phyloP scores from a whole-genome alignment of 2,329 filamentous ascomycete genomes.

The Penicillium sp. region DNA sequence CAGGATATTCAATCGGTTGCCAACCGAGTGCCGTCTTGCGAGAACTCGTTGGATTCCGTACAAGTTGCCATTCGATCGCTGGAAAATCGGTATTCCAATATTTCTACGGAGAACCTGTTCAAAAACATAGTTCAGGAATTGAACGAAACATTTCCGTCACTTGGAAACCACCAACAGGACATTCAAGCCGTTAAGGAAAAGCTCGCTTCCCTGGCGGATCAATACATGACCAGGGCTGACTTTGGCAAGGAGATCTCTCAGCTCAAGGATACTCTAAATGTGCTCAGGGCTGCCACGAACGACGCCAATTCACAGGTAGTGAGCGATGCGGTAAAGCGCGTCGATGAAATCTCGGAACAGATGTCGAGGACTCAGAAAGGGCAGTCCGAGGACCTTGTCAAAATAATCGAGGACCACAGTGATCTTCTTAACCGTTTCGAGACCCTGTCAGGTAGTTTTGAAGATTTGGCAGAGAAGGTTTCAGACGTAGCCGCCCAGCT shows the following conservation, averaged over 20 bases:
- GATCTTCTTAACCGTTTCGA: background rate
- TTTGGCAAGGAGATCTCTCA: background rate
- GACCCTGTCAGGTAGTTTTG: background rate
- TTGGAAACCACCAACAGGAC: slow-evolving; percentile 1
- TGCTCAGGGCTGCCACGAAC: background rate
- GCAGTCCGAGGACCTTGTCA: background rate
- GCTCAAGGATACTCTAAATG: background rate
- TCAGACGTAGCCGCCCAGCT: background rate
- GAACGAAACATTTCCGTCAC: slow-evolving; percentile 36
- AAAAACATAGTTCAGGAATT: slow-evolving; percentile 33
- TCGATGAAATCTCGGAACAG: background rate
- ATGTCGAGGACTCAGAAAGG: background rate
- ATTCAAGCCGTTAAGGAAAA: slow-evolving; percentile 19
- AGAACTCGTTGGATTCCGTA: slow-evolving; percentile 12
- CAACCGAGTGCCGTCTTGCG: background rate
- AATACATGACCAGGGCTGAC: background rate
- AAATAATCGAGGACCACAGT: background rate
- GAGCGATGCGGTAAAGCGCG: background rate
- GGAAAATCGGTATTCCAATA: slow-evolving; percentile 49
- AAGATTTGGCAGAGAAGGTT: background rate
- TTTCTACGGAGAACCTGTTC: slow-evolving; percentile 39
- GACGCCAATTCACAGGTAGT: background rate
- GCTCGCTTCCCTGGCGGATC: slow-evolving; percentile 15
- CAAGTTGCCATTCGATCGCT: slow-evolving; percentile 36
- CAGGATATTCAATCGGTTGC: background rate